Base-by-base conservation (phyloP, 1,284 basidiomycete species). In the Irpex rosettiformis region DNA sequence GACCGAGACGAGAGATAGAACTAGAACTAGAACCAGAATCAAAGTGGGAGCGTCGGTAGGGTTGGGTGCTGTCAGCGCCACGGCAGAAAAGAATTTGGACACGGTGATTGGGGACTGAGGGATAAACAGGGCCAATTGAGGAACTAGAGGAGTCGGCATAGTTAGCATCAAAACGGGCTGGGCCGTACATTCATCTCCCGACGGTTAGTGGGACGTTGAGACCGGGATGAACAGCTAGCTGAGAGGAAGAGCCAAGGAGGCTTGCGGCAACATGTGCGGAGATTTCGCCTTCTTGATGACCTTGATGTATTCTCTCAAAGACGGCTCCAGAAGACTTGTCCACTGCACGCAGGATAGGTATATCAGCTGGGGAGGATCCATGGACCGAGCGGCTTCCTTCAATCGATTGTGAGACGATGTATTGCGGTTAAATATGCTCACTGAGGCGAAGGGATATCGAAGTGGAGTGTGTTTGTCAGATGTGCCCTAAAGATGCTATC, bases 91-190 rank as follows among this genome's bases (percentile, higher is more conserved):
- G 54, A 70, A 73, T 47, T 69, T 69, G 45, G 62, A 61, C 4
- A 68, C 52, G 2, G 70, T 72, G 56, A 73, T 70, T 3, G 68
- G 69, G 11, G 70, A 68, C 22, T 63, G 67, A 11, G 69, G 65
- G 2, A 67, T 59, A 56, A 73, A 73, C 45, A 73, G 58, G 1
- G 72, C 72, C 3, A 71, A 73, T 6, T 64, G 57, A 7, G 67
- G 65, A 2, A 65, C 55, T 25, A 62, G 58, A 21, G 72, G 73
- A 1, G 73, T 73, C 7, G 73, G 71, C 6, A 70, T 40, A 2
- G 71, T 73, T 22, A 74, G 64, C 54, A 69, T 58, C 30, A 75
- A 61, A 13, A 67, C 65, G 2, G 73, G 72, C 5, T 18, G 43
- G 18, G 8, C 43, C 6, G 43, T 2, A 21, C 43, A 4, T 2